Base-by-base conservation (phyloP, 371 early-diverging fungal genomes). In the Rhizoclosmatium hyalinum region DNA sequence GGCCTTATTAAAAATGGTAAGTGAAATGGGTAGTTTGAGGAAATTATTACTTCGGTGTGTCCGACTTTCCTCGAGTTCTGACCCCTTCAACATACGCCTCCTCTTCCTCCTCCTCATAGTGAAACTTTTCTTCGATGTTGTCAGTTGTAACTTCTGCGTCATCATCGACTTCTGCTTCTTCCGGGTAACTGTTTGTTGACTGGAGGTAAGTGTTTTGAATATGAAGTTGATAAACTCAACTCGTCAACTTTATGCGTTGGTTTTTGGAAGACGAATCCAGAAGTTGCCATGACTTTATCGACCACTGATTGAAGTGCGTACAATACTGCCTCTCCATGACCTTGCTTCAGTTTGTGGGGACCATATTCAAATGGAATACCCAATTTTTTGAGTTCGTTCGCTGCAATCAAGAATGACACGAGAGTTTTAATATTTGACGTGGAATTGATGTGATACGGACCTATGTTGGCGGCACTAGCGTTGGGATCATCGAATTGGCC, bases 401-500 rank as follows among this genome's bases (percentile, higher is more conserved):
- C 82, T 84, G 68, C 24, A 63, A 71, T 66, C 32, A 17, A 66
- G 61, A 17, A 65, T 41, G 32, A 45, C n/a, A 53, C 53, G 53
- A 10, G 53, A n/a, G 8, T 58, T 53, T 0, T 44, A 44, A 24
- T 65, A 39, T 65, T 10, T 12, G 50, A 50, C 12, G 12, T 12
- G 17, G 50, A 12, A 17, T 50, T 50, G 50, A 17, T 17, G 3
- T 4, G 67, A 24, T 17, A 24, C 70, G 8, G 24, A 86, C 88
- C 81, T 21, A 87, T 84, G 70, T 79, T 86, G 2, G 86, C 82
- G 12, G 82, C 77, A 2, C 82, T 78, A 3, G 85, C 87, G 75
- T 87, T 87, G 0, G 88, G 88, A 61, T 88, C 88, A 74, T 88
- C 88, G 73, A 85, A 85, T 65, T 85, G 85, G 0, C 82, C 81